Evolutionary conservation across 257 asterid species (phyloP).

Genomic region (Solanum tacnaense): DNA sequence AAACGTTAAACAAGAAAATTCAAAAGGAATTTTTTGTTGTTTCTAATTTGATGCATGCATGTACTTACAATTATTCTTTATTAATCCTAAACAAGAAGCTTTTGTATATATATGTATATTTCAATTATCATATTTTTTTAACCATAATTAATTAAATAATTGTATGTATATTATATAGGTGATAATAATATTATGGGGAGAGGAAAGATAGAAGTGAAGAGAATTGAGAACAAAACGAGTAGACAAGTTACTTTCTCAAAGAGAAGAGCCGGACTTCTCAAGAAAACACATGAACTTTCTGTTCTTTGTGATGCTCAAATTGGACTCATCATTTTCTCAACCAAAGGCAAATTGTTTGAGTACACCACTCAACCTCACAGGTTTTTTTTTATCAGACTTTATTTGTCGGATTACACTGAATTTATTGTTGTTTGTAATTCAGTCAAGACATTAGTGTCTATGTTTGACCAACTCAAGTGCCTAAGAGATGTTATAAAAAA

Average conservation of each 20-base stretch:
- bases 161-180: neutral
- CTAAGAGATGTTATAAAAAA: neutral
- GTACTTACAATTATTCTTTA: neutral
- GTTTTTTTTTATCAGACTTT: slow-evolving; percentile 1
- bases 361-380: slow-evolving; percentile 47
- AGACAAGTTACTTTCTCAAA: slow-evolving; percentile 81
- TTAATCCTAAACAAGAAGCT: neutral
- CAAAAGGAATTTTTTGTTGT: neutral
- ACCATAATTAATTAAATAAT: neutral
- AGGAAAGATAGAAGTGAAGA: slow-evolving; percentile 74
- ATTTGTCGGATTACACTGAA: neutral
- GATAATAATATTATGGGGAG: slow-evolving; percentile 45
- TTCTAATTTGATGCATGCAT: neutral
- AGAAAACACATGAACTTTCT: slow-evolving; percentile 86
- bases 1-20: slow-evolving; percentile 12
- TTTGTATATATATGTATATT: neutral
- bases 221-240: slow-evolving; percentile 77
- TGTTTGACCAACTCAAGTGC: slow-evolving; percentile 4
- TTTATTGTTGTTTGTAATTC: neutral
- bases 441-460: neutral
- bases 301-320: slow-evolving; percentile 84
- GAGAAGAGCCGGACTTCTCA: slow-evolving; percentile 56
- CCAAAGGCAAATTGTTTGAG: slow-evolving; percentile 59
- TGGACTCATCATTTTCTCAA: slow-evolving; percentile 65
- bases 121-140: neutral